Percentiles rank a stretch among this genome's conserved stretches.
These are phyloP conservation scores for Cytospora piceicola DNA, from an alignment of 2,329 filamentous ascomycete species.

Conservation along the genomic window DNA sequence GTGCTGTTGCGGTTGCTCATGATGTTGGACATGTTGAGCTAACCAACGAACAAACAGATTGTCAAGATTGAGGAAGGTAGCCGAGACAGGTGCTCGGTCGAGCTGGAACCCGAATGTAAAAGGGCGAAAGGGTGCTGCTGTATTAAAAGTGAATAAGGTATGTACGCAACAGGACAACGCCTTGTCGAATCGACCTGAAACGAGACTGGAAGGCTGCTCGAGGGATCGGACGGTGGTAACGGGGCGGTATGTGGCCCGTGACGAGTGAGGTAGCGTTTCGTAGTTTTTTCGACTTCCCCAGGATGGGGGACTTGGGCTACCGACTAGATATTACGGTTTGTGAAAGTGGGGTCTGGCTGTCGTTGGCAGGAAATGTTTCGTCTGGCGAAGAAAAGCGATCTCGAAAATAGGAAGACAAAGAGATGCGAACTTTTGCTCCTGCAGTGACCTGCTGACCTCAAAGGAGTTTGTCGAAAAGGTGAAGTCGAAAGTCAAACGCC, in stretches of 20 bases:
- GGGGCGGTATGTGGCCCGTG: conserved; percentile 42
- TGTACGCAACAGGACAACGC: conserved; percentile 30
- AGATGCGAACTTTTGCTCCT: conserved; percentile 56
- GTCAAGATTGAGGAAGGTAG: conserved; percentile 25
- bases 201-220: conserved; percentile 40
- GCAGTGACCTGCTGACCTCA: conserved; percentile 84
- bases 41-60: conserved; percentile 15
- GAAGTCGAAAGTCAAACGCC: conserved; percentile 24
- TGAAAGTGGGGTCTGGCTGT: conserved; percentile 19
- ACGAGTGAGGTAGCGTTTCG: conserved; percentile 42
- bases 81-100: conserved; percentile 29
- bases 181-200: conserved; percentile 43
- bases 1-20: conserved; percentile 95
- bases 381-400: conserved; percentile 43
- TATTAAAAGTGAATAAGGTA: conserved; percentile 32
- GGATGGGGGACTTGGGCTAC: conserved; percentile 7
- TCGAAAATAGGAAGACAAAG: conserved; percentile 26
- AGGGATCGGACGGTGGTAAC: conserved; percentile 31
- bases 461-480: conserved; percentile 58
- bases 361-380: conserved; percentile 36
- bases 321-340: conserved; percentile 32
- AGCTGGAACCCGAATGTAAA: conserved; percentile 25
- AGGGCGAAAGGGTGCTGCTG: conserved; percentile 28
- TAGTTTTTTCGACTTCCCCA: conserved; percentile 35
- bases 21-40: conserved; percentile 68